Percentiles rank a stretch among this genome's conserved stretches.
phyloP scores from a whole-genome alignment of 768 basidiomycete species.

The Psilocybe tampanensis region DNA sequence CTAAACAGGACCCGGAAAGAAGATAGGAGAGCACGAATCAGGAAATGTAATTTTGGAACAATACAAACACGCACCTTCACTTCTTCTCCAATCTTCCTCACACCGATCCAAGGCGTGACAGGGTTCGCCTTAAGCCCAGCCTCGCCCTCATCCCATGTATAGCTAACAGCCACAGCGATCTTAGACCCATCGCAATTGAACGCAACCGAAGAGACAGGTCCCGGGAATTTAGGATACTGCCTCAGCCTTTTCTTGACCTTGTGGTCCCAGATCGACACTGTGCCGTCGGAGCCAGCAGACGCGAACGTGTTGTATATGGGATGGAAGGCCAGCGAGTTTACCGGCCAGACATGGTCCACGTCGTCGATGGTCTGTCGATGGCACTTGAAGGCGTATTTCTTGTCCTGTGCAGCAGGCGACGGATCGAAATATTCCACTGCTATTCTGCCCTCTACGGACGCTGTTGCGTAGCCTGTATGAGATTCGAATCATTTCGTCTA shows the following conservation, averaged over 20 bases:
- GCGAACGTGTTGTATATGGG: slow-evolving; percentile 94
- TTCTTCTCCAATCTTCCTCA: slow-evolving; percentile 73
- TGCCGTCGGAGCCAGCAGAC: slow-evolving; percentile 92
- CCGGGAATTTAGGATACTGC: slow-evolving; percentile 81
- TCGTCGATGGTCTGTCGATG: slow-evolving; percentile 90
- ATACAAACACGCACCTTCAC: slow-evolving; percentile 47
- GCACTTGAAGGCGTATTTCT: slow-evolving; percentile 96
- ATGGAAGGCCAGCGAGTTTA: slow-evolving; percentile 94
- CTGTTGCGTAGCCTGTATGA: slow-evolving; percentile 81
- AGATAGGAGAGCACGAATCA: neutral
- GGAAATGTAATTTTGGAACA: neutral
- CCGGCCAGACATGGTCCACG: slow-evolving; percentile 95
- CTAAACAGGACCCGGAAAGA: neutral
- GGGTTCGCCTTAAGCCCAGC: slow-evolving; percentile 66
- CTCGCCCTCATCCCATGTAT: slow-evolving; percentile 91
- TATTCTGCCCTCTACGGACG: slow-evolving; percentile 93
- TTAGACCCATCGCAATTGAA: slow-evolving; percentile 86
- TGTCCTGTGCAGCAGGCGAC: slow-evolving; percentile 71
- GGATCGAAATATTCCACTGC: slow-evolving; percentile 97
- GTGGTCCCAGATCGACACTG: slow-evolving; percentile 97
- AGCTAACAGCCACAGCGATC: slow-evolving; percentile 82
- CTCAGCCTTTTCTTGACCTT: slow-evolving; percentile 93
- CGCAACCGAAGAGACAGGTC: slow-evolving; percentile 75
- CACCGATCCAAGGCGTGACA: slow-evolving; percentile 54
- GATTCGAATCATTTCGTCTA: neutral